phyloP scores from a whole-genome alignment of 179 eudicot genomes.

The Pouteria campechiana region DNA sequence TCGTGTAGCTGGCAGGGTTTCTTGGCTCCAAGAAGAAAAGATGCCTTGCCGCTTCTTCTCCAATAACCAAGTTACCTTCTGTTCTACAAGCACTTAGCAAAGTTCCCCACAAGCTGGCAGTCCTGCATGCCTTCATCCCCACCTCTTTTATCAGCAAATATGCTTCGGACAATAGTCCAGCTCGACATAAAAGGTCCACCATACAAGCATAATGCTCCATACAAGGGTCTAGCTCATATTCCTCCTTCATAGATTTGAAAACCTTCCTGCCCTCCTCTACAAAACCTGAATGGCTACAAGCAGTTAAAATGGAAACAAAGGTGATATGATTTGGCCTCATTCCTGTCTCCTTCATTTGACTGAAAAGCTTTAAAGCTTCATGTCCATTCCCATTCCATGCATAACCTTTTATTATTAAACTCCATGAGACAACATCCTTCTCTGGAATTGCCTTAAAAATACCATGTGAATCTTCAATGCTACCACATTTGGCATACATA shows the following conservation, averaged over 20 bases:
- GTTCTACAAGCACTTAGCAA: slow-evolving; percentile 51
- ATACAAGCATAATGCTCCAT: slow-evolving; percentile 53
- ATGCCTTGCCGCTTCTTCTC: slow-evolving; percentile 33
- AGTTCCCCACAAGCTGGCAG: slow-evolving; percentile 32
- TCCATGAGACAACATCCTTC: slow-evolving; percentile 60
- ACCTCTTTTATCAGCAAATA: slow-evolving; percentile 31
- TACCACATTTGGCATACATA: slow-evolving; percentile 48
- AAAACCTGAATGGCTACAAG: slow-evolving; percentile 62
- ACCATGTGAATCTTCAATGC: slow-evolving; percentile 26
- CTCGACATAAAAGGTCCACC: slow-evolving; percentile 57
- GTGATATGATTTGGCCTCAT: slow-evolving; percentile 39
- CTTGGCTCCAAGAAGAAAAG: slow-evolving; percentile 31
- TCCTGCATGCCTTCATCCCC: slow-evolving; percentile 16
- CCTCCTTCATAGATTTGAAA: slow-evolving; percentile 33
- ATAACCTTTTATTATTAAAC: slow-evolving; percentile 48
- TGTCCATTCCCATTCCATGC: slow-evolving; percentile 47
- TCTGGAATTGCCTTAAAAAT: slow-evolving; percentile 28
- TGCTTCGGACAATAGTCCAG: slow-evolving; percentile 49
- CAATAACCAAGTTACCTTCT: slow-evolving; percentile 43
- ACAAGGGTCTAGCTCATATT: slow-evolving; percentile 24
- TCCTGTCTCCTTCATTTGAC: slow-evolving; percentile 31
- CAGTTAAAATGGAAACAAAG: slow-evolving; percentile 45
- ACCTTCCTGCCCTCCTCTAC: slow-evolving; percentile 27
- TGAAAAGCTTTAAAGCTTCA: slow-evolving; percentile 30
- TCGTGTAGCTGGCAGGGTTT: slow-evolving; percentile 29